Conservation (phyloP, 345 rosid genomes). For the Eucalyptus cladocalyx region DNA sequence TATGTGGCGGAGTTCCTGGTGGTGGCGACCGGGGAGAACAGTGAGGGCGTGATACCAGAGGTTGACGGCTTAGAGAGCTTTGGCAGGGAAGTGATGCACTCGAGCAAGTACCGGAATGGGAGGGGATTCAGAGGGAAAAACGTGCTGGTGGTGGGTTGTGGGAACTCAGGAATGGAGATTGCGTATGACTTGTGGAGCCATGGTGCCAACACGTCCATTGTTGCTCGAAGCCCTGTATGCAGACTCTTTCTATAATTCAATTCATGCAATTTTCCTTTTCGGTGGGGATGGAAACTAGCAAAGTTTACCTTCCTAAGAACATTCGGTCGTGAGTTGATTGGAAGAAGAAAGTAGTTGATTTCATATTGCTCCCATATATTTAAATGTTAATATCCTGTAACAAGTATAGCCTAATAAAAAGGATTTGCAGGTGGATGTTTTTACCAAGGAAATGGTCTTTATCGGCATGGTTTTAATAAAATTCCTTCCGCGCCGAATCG, state of each 20-base stretch:
- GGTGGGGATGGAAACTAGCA: neutral
- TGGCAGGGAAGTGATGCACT: constrained; percentile 28
- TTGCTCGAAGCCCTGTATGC: constrained; percentile 26
- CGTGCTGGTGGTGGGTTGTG: constrained; percentile 53
- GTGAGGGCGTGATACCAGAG: constrained; percentile 20
- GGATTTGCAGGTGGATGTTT: neutral
- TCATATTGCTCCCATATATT: neutral
- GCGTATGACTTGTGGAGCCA: constrained; percentile 26
- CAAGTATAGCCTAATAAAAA: neutral
- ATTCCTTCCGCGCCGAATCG: neutral
- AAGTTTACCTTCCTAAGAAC: neutral
- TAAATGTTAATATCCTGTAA: neutral
- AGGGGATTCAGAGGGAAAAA: constrained; percentile 4
- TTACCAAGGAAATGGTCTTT: neutral
- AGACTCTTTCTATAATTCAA: neutral
- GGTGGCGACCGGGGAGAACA: constrained; percentile 36
- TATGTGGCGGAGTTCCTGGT: constrained; percentile 27
- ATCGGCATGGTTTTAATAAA: constrained; percentile 10
- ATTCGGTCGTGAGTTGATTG: neutral
- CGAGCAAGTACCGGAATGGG: constrained; percentile 24
- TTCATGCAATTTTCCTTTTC: neutral
- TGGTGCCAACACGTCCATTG: constrained; percentile 24
- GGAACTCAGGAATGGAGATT: constrained; percentile 65
- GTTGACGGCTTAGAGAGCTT: constrained; percentile 23
- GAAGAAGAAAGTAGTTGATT: neutral